Percentiles rank a stretch among this genome's conserved stretches.
These are phyloP conservation scores for Oryza meridionalis DNA, from an alignment of 176 grass and related monocot species.

Conservation along the genomic window DNA sequence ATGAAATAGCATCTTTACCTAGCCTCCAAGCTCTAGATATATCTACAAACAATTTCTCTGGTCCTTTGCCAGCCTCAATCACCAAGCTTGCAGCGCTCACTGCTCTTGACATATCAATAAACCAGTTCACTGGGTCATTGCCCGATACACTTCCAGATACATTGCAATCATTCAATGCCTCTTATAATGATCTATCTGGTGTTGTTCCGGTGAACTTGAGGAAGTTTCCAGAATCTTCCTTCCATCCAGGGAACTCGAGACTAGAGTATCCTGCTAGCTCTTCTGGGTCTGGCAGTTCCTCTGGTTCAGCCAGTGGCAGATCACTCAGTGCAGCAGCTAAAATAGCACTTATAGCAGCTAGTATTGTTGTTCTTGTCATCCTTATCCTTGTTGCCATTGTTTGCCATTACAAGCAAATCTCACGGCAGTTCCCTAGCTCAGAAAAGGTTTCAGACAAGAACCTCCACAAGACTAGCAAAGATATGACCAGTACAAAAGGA, in stretches of 20 bases:
- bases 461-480: slow-evolving; percentile 53
- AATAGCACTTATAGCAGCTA: slow-evolving; percentile 62
- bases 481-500: slow-evolving; percentile 48
- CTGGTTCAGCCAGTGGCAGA: slow-evolving; percentile 49
- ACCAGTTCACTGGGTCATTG: slow-evolving; percentile 77
- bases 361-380: slow-evolving; percentile 68
- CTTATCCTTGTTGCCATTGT: slow-evolving; percentile 68
- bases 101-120: slow-evolving; percentile 74
- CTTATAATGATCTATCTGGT: slow-evolving; percentile 94
- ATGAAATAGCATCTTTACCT: slow-evolving; percentile 69
- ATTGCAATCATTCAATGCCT: slow-evolving; percentile 76
- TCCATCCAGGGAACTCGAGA: slow-evolving; percentile 95
- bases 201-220: slow-evolving; percentile 83
- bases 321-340: slow-evolving; percentile 56
- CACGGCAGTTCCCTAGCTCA: slow-evolving; percentile 59
- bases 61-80: slow-evolving; percentile 61
- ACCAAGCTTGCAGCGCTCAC: slow-evolving; percentile 72
- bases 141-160: slow-evolving; percentile 70
- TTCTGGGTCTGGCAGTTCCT: slow-evolving; percentile 52
- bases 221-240: slow-evolving; percentile 94
- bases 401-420: slow-evolving; percentile 60
- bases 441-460: slow-evolving; percentile 86
- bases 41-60: slow-evolving; percentile 88
- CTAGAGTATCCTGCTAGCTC: slow-evolving; percentile 70
- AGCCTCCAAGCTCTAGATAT: slow-evolving; percentile 74